A percentile compares a stretch with the other conserved stretches of the same genome.
Conservation (phyloP, 805 yeast species). For the Yarrowia sp. region DNA sequence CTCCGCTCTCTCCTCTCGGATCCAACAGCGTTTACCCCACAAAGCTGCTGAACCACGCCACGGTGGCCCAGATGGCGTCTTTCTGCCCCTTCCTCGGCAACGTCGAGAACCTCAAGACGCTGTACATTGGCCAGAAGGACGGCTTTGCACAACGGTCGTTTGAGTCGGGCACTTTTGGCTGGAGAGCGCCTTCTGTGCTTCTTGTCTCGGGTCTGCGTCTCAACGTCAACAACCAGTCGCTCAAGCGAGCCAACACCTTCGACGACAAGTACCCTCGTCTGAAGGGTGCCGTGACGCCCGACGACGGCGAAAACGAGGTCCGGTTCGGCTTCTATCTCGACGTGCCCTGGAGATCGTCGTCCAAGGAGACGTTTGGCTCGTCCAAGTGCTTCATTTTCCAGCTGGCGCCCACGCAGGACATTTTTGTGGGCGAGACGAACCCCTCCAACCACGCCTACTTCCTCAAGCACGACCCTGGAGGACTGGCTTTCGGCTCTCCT, state of each 20-base stretch:
- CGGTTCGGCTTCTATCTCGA: slow-evolving; percentile 63
- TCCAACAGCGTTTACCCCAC: slow-evolving; percentile 33
- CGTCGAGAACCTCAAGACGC: slow-evolving; percentile 46
- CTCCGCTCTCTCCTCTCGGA: background rate
- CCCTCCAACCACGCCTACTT: slow-evolving; percentile 56
- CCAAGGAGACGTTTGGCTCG: slow-evolving; percentile 72
- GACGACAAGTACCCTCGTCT: slow-evolving; percentile 28
- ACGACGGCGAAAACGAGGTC: slow-evolving; percentile 36
- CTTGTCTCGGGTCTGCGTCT: slow-evolving; percentile 59
- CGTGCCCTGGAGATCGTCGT: slow-evolving; percentile 75
- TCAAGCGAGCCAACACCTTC: slow-evolving; percentile 22
- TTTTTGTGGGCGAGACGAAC: slow-evolving; percentile 43
- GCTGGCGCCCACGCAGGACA: slow-evolving; percentile 62
- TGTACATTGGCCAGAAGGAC: slow-evolving; percentile 68
- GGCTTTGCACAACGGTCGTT: slow-evolving; percentile 89
- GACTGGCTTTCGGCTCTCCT: slow-evolving; percentile 75
- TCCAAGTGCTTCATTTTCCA: slow-evolving; percentile 57
- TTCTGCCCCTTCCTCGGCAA: slow-evolving; percentile 37
- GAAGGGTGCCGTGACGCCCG: slow-evolving; percentile 20
- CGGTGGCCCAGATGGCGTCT: slow-evolving; percentile 45
- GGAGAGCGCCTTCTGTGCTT: slow-evolving; percentile 83
- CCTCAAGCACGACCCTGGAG: slow-evolving; percentile 59
- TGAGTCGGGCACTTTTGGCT: slow-evolving; percentile 78
- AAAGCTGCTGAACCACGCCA: slow-evolving; percentile 44
- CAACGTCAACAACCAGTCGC: background rate